Conservation (phyloP, 768 basidiomycete genomes). For the Rhodotorula babjevae region DNA sequence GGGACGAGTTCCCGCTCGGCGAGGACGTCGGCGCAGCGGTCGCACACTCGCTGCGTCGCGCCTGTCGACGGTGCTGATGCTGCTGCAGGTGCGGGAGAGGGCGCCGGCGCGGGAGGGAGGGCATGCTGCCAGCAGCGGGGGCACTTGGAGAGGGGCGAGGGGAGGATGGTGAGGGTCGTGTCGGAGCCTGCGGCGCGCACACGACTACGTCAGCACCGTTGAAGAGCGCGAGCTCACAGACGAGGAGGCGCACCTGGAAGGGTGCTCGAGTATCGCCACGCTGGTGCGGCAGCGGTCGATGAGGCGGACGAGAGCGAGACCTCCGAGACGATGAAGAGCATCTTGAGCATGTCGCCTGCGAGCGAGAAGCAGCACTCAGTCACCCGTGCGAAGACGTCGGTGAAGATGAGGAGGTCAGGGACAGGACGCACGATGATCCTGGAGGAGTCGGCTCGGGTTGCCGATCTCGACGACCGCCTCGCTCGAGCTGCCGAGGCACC, state of each 20-base stretch:
- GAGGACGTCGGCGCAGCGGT: conserved; percentile 18
- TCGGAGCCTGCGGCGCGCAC: conserved; percentile 32
- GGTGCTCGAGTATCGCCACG: background rate
- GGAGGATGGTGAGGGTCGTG: conserved; percentile 55
- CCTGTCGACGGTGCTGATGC: no score
- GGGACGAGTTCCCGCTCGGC: conserved; percentile 2
- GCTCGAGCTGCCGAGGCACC: conserved; percentile 67
- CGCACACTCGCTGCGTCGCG: background rate
- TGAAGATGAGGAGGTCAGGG: background rate
- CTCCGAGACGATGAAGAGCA: conserved; percentile 75
- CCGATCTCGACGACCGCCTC: conserved; percentile 68
- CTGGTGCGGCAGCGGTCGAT: background rate
- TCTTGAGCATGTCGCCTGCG: conserved; percentile 55
- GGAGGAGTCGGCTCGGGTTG: conserved; percentile 48
- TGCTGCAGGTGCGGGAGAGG: no score
- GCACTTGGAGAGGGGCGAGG: conserved; percentile 66
- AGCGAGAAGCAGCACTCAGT: background rate
- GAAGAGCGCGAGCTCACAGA: no score
- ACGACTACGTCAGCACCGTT: no score
- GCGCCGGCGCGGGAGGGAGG: background rate
- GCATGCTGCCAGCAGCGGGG: conserved; percentile 71
- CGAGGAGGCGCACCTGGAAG: background rate
- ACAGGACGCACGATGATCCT: conserved; percentile 46
- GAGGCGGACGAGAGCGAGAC: conserved; percentile 50
- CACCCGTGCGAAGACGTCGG: background rate